Conservation (phyloP, 331 rosid species). For the Ulmus americana region DNA sequence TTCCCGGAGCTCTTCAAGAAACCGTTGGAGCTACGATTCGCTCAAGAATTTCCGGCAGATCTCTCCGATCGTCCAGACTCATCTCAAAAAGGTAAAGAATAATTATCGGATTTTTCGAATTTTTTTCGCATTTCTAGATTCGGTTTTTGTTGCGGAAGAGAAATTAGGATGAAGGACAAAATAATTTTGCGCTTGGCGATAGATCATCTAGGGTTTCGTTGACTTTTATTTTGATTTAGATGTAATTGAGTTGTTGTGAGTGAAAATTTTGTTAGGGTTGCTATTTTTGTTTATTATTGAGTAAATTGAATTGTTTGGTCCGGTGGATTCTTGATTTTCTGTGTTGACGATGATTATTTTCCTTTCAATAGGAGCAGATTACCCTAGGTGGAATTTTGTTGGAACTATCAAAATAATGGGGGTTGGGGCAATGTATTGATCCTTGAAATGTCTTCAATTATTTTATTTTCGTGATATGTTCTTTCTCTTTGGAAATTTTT, state of each 20-base stretch:
- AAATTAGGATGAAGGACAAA: not conserved
- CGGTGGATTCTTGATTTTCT: not conserved
- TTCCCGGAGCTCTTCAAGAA: slow-evolving; percentile 48
- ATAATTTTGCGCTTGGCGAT: not conserved
- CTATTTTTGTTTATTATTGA: not conserved
- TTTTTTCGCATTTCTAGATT: not conserved
- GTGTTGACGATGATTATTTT: not conserved
- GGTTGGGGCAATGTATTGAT: not conserved
- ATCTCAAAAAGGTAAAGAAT: slow-evolving; percentile 57
- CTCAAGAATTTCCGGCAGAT: slow-evolving; percentile 72
- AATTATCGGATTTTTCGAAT: not conserved
- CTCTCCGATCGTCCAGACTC: slow-evolving; percentile 70
- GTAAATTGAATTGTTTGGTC: not conserved
- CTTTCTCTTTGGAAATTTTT: not conserved
- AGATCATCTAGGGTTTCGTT: slow-evolving; percentile 5
- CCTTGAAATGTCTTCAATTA: not conserved
- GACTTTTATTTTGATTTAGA: not conserved
- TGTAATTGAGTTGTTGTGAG: not conserved
- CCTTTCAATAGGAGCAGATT: not conserved
- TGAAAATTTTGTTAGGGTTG: not conserved
- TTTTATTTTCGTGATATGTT: not conserved
- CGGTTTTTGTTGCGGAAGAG: not conserved
- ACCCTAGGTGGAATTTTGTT: not conserved
- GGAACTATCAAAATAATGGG: not conserved
- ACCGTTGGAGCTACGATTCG: slow-evolving; percentile 65